phyloP scores from a whole-genome alignment of 2,329 filamentous ascomycete species.

The Akanthomyces lecanii region DNA sequence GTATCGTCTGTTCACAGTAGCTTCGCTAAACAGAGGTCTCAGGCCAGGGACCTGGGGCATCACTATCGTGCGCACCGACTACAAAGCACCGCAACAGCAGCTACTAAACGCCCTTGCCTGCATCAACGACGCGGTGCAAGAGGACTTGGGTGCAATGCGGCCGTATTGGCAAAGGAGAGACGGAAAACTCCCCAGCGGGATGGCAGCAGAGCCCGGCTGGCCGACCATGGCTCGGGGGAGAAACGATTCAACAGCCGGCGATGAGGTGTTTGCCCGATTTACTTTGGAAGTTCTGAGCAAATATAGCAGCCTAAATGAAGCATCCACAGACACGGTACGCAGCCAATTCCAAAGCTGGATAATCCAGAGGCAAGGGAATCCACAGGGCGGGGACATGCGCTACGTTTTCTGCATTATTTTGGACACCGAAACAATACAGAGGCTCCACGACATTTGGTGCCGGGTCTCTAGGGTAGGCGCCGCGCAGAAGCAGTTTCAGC shows the following conservation, averaged over 20 bases:
- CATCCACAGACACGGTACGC: neutral
- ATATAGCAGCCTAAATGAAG: neutral
- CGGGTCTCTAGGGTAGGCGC: neutral
- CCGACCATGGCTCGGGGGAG: neutral
- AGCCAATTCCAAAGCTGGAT: constrained; percentile 1
- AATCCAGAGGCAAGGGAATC: neutral
- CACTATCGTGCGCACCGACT: constrained; percentile 5
- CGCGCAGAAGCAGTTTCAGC: neutral
- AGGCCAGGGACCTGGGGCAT: neutral
- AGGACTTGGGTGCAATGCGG: neutral
- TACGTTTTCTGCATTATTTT: constrained; percentile 9
- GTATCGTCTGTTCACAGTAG: neutral
- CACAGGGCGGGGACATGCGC: constrained; percentile 5
- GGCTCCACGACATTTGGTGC: neutral
- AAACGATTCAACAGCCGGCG: neutral
- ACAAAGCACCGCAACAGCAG: neutral
- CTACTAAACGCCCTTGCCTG: neutral
- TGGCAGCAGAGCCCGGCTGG: neutral
- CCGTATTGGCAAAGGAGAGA: neutral
- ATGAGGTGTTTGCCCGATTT: neutral
- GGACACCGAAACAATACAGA: neutral
- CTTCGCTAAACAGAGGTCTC: neutral
- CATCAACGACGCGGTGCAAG: constrained; percentile 3
- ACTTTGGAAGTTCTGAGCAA: neutral
- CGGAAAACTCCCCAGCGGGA: neutral